Conservation (phyloP, 2,329 filamentous ascomycete genomes). For the Cercospora sp. region DNA sequence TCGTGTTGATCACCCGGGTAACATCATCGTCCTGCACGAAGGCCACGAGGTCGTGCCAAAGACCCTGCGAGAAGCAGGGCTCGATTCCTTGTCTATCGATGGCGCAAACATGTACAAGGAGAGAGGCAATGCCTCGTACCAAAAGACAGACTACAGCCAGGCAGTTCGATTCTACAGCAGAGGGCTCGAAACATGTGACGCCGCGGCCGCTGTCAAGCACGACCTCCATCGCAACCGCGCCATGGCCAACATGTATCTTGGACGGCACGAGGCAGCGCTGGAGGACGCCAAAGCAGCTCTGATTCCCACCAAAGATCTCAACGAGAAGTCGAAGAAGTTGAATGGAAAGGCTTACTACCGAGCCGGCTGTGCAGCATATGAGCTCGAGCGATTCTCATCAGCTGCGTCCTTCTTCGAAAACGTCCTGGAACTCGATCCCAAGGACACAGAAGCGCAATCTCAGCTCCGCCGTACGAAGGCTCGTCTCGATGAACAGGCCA, state of each 20-base stretch:
- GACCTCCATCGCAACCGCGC: constrained; percentile 32
- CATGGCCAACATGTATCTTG: constrained; percentile 22
- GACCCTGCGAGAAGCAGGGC: not conserved
- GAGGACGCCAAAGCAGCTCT: constrained; percentile 25
- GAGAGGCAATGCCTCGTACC: constrained; percentile 27
- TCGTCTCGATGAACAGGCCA: constrained; percentile 26
- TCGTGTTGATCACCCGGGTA: constrained; percentile 34
- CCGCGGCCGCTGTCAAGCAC: constrained; percentile 2
- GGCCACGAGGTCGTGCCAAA: constrained; percentile 15
- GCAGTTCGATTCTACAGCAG: constrained; percentile 22
- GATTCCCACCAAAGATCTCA: not conserved
- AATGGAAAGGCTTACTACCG: constrained; percentile 30
- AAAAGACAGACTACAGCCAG: constrained; percentile 18
- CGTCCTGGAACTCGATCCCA: constrained; percentile 17
- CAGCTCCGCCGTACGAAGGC: constrained; percentile 16
- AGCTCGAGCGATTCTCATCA: constrained; percentile 24
- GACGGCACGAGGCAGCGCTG: constrained; percentile 25
- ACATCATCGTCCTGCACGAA: constrained; percentile 26
- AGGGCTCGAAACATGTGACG: constrained; percentile 12
- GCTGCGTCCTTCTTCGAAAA: constrained; percentile 15
- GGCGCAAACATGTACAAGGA: constrained; percentile 20
- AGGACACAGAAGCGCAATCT: constrained; percentile 16
- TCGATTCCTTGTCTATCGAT: constrained; percentile 6
- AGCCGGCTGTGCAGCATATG: constrained; percentile 32
- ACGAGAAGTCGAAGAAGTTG: not conserved